These are phyloP conservation scores for Trichopus zeylanicus DNA, from an alignment of 116 monocot genomes.

Conservation along the genomic window DNA sequence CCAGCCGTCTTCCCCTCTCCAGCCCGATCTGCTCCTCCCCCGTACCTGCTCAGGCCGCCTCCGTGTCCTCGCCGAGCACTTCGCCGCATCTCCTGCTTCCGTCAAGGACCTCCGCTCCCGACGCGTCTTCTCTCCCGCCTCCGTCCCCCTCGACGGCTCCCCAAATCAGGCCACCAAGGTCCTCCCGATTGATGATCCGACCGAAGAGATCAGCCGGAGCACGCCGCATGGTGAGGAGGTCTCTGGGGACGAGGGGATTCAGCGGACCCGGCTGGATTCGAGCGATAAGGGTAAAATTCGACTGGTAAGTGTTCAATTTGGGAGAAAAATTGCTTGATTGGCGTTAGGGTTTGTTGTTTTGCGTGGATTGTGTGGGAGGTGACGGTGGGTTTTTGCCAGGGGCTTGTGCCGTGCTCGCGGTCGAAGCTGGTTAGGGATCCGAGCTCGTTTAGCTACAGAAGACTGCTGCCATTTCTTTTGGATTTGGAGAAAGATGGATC, in stretches of 20 bases:
- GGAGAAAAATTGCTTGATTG: background rate
- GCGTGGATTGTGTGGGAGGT: background rate
- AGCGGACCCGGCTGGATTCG: background rate
- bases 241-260: background rate
- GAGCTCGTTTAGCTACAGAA: conserved; percentile 51
- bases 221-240: conserved; percentile 9
- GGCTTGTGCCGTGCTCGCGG: conserved; percentile 19
- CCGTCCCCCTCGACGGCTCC: background rate
- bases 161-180: no score
- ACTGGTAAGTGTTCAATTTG: background rate
- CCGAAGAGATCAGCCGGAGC: conserved; percentile 4
- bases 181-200: background rate
- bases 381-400: conserved; percentile 22
- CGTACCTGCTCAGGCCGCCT: no score
- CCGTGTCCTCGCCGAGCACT: no score
- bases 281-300: background rate
- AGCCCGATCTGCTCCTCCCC: no score
- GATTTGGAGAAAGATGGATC: conserved; percentile 29
- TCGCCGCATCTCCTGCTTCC: no score
- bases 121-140: conserved; percentile 12
- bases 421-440: conserved; percentile 34
- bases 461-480: conserved; percentile 56
- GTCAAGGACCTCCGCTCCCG: conserved; percentile 19
- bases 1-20: no score
- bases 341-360: background rate